Conservation (phyloP, 768 basidiomycete species). For the Phylloporus sp. region DNA sequence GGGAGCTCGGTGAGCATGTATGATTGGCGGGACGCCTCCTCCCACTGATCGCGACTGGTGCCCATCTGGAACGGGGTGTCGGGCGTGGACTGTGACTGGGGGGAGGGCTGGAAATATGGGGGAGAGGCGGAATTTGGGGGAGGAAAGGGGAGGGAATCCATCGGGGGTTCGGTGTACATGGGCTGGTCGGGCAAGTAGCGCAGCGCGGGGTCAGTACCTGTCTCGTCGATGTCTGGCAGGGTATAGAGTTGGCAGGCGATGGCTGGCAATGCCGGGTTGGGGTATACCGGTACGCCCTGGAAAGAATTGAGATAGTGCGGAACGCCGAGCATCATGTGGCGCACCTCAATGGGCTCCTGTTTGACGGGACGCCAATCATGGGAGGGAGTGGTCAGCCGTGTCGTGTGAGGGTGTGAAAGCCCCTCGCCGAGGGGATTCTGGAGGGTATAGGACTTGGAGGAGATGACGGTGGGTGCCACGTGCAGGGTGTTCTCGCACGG, state of each 20-base stretch:
- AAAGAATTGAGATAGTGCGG: slow-evolving; percentile 7
- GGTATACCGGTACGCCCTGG: slow-evolving; percentile 8
- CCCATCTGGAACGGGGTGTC: slow-evolving; percentile 4
- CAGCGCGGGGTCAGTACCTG: neutral
- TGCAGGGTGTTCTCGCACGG: slow-evolving; percentile 8
- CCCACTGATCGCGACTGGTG: slow-evolving; percentile 20
- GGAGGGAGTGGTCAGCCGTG: neutral
- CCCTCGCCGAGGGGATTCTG: slow-evolving; percentile 26
- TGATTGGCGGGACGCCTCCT: slow-evolving; percentile 17
- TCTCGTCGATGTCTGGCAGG: slow-evolving; percentile 14
- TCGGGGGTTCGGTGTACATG: slow-evolving; percentile 22
- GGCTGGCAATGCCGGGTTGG: slow-evolving; percentile 10
- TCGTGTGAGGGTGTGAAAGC: neutral
- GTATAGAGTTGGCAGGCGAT: slow-evolving; percentile 17
- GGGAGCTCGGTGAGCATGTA: slow-evolving; percentile 18
- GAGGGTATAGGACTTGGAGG: slow-evolving; percentile 29
- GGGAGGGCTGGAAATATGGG: slow-evolving; percentile 14
- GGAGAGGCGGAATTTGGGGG: slow-evolving; percentile 25
- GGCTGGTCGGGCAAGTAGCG: neutral
- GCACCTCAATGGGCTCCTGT: slow-evolving; percentile 26
- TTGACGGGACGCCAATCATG: slow-evolving; percentile 21
- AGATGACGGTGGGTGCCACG: slow-evolving; percentile 3
- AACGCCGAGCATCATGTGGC: neutral
- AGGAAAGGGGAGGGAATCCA: slow-evolving; percentile 31
- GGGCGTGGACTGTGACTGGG: slow-evolving; percentile 8